A percentile compares a stretch with the other conserved stretches of the same genome.
Evolutionary conservation across 805 yeast genomes (phyloP).

Genomic region (Wickerhamomyces kurtzmanii): DNA sequence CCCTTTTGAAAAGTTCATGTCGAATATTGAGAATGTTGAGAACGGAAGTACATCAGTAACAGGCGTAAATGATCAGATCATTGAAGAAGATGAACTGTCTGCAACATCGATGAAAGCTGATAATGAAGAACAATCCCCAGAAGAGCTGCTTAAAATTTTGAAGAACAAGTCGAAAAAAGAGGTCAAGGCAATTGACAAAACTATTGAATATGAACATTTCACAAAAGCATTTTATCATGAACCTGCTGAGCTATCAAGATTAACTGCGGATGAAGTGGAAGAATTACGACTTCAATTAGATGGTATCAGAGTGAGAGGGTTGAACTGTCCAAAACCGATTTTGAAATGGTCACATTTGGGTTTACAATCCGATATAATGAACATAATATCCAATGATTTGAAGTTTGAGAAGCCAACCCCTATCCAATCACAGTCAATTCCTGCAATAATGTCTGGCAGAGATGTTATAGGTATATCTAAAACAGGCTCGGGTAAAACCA

Average conservation of each 20-base stretch:
- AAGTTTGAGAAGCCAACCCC: conserved; percentile 65
- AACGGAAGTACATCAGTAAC: too few species aligned
- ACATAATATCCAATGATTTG: conserved; percentile 38
- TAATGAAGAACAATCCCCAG: too few species aligned
- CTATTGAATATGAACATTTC: conserved; percentile 40
- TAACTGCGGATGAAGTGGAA: conserved; percentile 47
- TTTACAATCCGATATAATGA: conserved; percentile 47
- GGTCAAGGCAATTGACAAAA: conserved; percentile 15
- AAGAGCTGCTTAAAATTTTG: too few species aligned
- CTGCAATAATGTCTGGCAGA: conserved; percentile 81
- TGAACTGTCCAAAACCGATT: conserved; percentile 52
- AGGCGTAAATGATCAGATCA: too few species aligned
- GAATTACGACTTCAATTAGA: conserved; percentile 43
- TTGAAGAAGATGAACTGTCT: too few species aligned
- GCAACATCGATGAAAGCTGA: too few species aligned
- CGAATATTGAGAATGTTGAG: too few species aligned
- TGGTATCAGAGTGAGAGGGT: conserved; percentile 60
- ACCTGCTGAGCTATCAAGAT: conserved; percentile 36
- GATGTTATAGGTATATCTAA: conserved; percentile 93
- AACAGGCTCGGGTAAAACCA: conserved; percentile 94
- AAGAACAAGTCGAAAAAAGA: conserved; percentile 27
- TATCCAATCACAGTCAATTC: conserved; percentile 85
- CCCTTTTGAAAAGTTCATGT: too few species aligned
- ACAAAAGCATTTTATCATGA: conserved; percentile 54
- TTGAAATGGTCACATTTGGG: conserved; percentile 77